A percentile compares a stretch with the other conserved stretches of the same genome.
Evolutionary conservation across 73 alveolate species (phyloP).

Genomic region (Paramecium pentaurelia): DNA sequence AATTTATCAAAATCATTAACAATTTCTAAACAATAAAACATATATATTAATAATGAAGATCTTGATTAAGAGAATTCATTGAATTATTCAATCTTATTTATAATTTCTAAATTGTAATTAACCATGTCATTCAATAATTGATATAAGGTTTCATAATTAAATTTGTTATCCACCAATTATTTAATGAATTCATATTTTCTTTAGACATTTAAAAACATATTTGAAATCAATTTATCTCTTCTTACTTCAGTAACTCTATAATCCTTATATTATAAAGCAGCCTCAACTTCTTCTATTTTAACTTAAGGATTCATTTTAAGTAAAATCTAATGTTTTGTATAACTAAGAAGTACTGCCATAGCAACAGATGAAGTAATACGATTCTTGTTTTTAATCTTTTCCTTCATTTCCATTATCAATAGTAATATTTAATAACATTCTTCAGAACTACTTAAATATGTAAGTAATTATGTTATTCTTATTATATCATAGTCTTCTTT

Average conservation of each 20-base stretch:
- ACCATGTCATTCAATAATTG: background rate
- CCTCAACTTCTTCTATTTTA: background rate
- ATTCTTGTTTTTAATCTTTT: background rate
- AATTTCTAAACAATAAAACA: background rate
- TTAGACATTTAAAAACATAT: background rate
- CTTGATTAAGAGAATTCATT: slow-evolving; percentile 10
- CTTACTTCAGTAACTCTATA: slow-evolving; percentile 20
- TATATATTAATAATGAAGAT: background rate
- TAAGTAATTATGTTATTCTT: background rate
- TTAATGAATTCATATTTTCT: background rate
- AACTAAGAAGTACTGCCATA: background rate
- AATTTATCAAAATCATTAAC: slow-evolving; percentile 20
- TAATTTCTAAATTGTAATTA: background rate
- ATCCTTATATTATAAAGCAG: slow-evolving; percentile 19
- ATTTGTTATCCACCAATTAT: background rate
- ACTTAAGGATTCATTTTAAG: background rate
- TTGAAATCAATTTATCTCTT: background rate
- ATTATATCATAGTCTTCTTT: background rate
- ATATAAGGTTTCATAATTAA: background rate
- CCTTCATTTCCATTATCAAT: slow-evolving; percentile 19
- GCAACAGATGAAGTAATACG: background rate
- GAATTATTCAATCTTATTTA: background rate
- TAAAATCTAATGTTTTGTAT: background rate
- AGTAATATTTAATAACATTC: slow-evolving; percentile 1
- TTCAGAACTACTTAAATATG: background rate